Evolutionary conservation across 768 basidiomycete genomes (phyloP).

Genomic region (Sarcodon aspratus): DNA sequence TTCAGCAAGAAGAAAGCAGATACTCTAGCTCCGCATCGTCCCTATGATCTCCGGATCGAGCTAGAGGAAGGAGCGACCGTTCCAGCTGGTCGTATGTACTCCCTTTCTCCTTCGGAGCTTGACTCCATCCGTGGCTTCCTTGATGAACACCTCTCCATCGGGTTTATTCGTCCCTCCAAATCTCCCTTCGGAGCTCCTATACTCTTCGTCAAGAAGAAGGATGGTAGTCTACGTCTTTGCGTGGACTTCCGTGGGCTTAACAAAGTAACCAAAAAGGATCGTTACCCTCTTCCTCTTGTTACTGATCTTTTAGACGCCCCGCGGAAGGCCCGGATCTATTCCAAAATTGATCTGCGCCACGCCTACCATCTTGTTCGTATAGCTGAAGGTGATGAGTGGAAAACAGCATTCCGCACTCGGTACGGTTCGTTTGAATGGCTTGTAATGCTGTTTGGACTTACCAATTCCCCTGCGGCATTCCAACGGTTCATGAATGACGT

Average conservation of each 20-base stretch:
- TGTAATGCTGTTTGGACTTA: conserved; percentile 23
- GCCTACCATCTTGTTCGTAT: conserved; percentile 31
- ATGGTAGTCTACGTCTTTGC: conserved; percentile 12
- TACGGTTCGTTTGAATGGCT: conserved; percentile 24
- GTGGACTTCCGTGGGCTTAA: conserved; percentile 20
- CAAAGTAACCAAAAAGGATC: conserved; percentile 19
- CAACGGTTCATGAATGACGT: conserved; percentile 8
- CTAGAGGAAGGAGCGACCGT: conserved; percentile 17
- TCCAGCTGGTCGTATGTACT: conserved; percentile 21
- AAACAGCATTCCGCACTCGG: conserved; percentile 25
- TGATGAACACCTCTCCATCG: neutral
- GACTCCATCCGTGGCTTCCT: conserved; percentile 23
- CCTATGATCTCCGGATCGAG: conserved; percentile 25
- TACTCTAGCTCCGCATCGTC: conserved; percentile 20
- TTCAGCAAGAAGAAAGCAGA: conserved; percentile 13
- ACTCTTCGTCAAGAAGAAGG: conserved; percentile 17
- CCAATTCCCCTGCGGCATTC: conserved; percentile 9
- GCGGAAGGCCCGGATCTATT: conserved; percentile 15
- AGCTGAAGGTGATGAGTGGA: conserved; percentile 23
- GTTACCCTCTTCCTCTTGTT: conserved; percentile 22
- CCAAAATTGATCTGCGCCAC: conserved; percentile 26
- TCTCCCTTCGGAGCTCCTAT: conserved; percentile 11
- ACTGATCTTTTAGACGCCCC: conserved; percentile 18
- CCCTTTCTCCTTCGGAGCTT: conserved; percentile 19
- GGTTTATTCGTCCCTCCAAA: conserved; percentile 1